Percentiles rank a stretch among this genome's conserved stretches.
phyloP scores from a whole-genome alignment of 768 basidiomycete genomes.

The Cyathus striatus region DNA sequence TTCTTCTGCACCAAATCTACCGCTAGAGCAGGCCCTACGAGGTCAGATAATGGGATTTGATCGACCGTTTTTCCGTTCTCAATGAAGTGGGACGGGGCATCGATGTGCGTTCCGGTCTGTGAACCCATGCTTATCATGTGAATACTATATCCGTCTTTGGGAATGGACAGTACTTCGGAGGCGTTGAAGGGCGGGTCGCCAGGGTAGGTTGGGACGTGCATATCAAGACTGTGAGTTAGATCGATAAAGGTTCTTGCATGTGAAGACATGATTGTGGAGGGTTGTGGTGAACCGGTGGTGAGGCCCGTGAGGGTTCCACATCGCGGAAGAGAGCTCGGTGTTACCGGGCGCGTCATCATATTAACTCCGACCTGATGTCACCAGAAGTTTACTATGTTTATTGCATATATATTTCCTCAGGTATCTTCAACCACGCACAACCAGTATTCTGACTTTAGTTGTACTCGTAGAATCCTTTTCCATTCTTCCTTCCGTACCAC shows the following conservation, averaged over 20 bases:
- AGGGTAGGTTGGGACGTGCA: constrained; percentile 44
- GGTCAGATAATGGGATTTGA: constrained; percentile 44
- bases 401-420: too few species aligned
- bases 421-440: too few species aligned
- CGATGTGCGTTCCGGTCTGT: constrained; percentile 78
- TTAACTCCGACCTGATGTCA: too few species aligned
- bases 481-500: constrained; percentile 90
- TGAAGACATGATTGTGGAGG: too few species aligned
- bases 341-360: too few species aligned
- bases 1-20: constrained; percentile 41
- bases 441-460: too few species aligned
- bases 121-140: constrained; percentile 53
- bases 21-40: constrained; percentile 51
- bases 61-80: constrained; percentile 51
- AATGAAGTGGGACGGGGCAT: constrained; percentile 74
- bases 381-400: too few species aligned
- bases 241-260: too few species aligned
- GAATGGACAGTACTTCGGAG: constrained; percentile 30
- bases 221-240: constrained; percentile 46
- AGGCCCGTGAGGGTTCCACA: too few species aligned
- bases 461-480: constrained; percentile 95
- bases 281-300: too few species aligned
- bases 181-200: constrained; percentile 47
- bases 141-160: constrained; percentile 44
- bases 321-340: too few species aligned